These are phyloP conservation scores for Fusarium torreyae DNA, from an alignment of 2,329 filamentous ascomycete species.

Conservation along the genomic window DNA sequence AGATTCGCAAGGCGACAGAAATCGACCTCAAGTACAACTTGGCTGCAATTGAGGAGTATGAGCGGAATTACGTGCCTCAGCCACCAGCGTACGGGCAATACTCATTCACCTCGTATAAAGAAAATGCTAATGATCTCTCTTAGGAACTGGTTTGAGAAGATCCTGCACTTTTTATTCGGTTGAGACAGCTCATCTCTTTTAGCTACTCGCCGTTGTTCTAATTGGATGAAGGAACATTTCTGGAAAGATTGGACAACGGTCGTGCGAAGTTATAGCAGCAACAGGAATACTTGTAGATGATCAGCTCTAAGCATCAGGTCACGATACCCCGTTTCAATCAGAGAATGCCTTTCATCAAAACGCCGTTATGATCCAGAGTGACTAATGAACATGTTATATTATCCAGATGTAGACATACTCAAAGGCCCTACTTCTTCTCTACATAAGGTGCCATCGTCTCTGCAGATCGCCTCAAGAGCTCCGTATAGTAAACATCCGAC, in stretches of 20 bases:
- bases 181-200: too few species aligned
- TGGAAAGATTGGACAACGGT: too few species aligned
- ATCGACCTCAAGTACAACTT: slow-evolving; percentile 12
- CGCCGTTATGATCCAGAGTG: too few species aligned
- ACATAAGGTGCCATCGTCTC: slow-evolving; percentile 25
- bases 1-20: slow-evolving; percentile 1
- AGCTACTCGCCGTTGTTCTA: too few species aligned
- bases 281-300: too few species aligned
- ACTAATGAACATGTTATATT: not conserved
- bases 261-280: too few species aligned
- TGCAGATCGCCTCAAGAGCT: slow-evolving; percentile 24
- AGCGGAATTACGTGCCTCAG: slow-evolving; percentile 10
- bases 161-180: slow-evolving; percentile 12
- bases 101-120: rapidly evolving
- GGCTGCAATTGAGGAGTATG: slow-evolving; percentile 19
- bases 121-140: rapidly evolving
- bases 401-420: not conserved
- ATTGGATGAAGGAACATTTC: too few species aligned
- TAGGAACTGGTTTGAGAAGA: slow-evolving; percentile 30
- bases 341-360: not conserved
- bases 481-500: slow-evolving; percentile 31
- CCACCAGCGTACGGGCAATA: slow-evolving; percentile 6
- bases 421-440: not conserved
- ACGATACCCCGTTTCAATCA: too few species aligned
- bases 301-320: too few species aligned